These are phyloP conservation scores for Arthromyces matolae DNA, from an alignment of 768 basidiomycete species.

Conservation along the genomic window DNA sequence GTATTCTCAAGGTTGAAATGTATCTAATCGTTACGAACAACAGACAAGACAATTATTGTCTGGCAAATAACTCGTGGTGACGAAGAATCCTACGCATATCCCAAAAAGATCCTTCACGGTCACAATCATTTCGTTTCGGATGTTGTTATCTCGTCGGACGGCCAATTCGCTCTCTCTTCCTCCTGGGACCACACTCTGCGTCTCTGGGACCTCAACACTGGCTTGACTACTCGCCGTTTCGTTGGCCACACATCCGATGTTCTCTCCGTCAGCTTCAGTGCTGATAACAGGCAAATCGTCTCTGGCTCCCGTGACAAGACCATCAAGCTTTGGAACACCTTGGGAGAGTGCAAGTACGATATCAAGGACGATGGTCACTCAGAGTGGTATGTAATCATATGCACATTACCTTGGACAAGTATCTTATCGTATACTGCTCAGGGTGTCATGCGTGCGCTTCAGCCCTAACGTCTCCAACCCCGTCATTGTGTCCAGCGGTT, in stretches of 20 bases:
- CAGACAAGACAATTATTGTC: conserved; percentile 99
- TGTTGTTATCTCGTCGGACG: conserved; percentile 98
- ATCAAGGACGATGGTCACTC: conserved; percentile 98
- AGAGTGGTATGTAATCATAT: conserved; percentile 64
- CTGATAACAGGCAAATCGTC: conserved; percentile 99
- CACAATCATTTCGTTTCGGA: conserved; percentile 99
- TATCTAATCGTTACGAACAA: conserved; percentile 22
- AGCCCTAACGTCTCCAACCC: conserved; percentile 97
- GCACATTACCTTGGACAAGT: conserved; percentile 16
- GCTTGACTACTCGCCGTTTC: conserved; percentile 92
- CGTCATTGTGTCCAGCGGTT: conserved; percentile 97
- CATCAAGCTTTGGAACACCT: conserved; percentile 99
- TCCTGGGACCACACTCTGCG: conserved; percentile 99
- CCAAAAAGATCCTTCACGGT: conserved; percentile 95
- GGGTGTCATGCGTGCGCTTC: conserved; percentile 99
- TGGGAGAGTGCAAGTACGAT: conserved; percentile 99
- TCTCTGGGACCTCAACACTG: conserved; percentile 99
- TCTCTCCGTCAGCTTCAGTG: conserved; percentile 98
- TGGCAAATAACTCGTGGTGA: conserved; percentile 98
- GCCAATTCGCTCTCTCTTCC: conserved; percentile 97
- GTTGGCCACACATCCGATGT: conserved; percentile 98
- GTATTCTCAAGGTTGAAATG: not conserved
- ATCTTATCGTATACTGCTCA: conserved; percentile 27
- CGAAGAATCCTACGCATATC: conserved; percentile 88
- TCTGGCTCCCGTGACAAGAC: conserved; percentile 95